A percentile compares a stretch with the other conserved stretches of the same genome.
Conservation (phyloP, 352 stramenopile genomes). For the Pythium periplocum region DNA sequence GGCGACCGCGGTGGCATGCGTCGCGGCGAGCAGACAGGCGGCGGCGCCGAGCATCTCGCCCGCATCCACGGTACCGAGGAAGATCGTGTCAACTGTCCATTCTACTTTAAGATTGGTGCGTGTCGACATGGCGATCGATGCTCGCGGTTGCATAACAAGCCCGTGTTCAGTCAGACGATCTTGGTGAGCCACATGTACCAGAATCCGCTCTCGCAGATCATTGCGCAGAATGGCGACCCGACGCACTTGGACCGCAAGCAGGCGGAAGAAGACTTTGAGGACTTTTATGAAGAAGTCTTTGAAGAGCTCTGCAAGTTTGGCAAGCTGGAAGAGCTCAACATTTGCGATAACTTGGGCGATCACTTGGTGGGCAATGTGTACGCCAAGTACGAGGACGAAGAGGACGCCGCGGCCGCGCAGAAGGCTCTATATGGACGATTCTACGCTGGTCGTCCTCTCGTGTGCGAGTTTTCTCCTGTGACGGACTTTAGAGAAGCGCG, state of each 20-base stretch:
- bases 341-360: conserved; percentile 99
- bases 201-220: conserved; percentile 91
- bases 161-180: conserved; percentile 98
- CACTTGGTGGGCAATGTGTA: conserved; percentile 99
- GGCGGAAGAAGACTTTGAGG: conserved; percentile 95
- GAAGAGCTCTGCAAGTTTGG: conserved; percentile 99
- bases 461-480: conserved; percentile 98
- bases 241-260: conserved; percentile 82
- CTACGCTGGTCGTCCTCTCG: conserved; percentile 94
- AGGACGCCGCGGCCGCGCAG: conserved; percentile 95
- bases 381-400: conserved; percentile 98
- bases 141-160: conserved; percentile 97
- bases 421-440: conserved; percentile 96
- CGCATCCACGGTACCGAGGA: conserved; percentile 98
- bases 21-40: conserved; percentile 63
- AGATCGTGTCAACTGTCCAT: conserved; percentile 98
- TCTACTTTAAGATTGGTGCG: conserved; percentile 99
- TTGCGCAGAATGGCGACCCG: conserved; percentile 84
- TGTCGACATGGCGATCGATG: conserved; percentile 99
- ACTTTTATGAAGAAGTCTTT: conserved; percentile 97
- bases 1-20: conserved; percentile 44
- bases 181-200: conserved; percentile 98
- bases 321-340: conserved; percentile 97
- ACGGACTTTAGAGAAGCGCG: conserved; percentile 98
- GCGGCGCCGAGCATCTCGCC: conserved; percentile 93